phyloP scores from a whole-genome alignment of 2,329 filamentous ascomycete species.

The Periconia sp. region DNA sequence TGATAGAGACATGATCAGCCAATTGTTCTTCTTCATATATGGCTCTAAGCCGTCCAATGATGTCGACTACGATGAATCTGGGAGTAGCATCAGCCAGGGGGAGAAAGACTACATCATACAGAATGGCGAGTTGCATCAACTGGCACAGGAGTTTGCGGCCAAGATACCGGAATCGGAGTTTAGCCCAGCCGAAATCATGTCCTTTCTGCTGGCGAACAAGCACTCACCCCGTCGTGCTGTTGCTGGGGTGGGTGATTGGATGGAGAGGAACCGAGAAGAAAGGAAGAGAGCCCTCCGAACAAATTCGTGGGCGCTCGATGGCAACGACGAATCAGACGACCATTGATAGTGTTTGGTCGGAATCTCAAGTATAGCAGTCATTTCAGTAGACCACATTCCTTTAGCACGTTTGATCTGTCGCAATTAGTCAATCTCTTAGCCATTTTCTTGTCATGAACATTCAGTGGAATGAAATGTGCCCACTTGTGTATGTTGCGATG shows the following conservation, averaged over 20 bases:
- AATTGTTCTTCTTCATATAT: slow-evolving; percentile 17
- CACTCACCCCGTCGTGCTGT: slow-evolving; percentile 14
- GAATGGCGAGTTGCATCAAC: slow-evolving; percentile 9
- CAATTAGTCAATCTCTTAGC: too few species aligned
- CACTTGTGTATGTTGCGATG: too few species aligned
- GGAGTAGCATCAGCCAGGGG: slow-evolving; percentile 1
- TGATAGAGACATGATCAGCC: slow-evolving; percentile 14
- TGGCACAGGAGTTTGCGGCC: slow-evolving; percentile 16
- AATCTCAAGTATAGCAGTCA: too few species aligned
- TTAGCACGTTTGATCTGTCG: too few species aligned
- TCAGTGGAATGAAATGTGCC: too few species aligned
- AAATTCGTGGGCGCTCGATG: slow-evolving; percentile 12
- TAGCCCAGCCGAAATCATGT: slow-evolving; percentile 18
- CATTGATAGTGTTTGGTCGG: too few species aligned
- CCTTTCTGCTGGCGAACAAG: slow-evolving; percentile 17
- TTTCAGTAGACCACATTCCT: too few species aligned
- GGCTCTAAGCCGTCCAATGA: neutral
- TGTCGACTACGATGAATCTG: slow-evolving; percentile 1
- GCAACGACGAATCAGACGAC: neutral
- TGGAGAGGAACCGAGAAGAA: slow-evolving; percentile 13
- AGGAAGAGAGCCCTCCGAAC: slow-evolving; percentile 13
- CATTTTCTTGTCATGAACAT: too few species aligned
- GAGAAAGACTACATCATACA: slow-evolving; percentile 6
- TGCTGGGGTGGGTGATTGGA: slow-evolving; percentile 12
- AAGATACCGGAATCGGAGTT: slow-evolving; percentile 15